A percentile compares a stretch with the other conserved stretches of the same genome.
These are phyloP conservation scores for Nidularia pulvinata DNA, from an alignment of 768 basidiomycete genomes.

Conservation along the genomic window DNA sequence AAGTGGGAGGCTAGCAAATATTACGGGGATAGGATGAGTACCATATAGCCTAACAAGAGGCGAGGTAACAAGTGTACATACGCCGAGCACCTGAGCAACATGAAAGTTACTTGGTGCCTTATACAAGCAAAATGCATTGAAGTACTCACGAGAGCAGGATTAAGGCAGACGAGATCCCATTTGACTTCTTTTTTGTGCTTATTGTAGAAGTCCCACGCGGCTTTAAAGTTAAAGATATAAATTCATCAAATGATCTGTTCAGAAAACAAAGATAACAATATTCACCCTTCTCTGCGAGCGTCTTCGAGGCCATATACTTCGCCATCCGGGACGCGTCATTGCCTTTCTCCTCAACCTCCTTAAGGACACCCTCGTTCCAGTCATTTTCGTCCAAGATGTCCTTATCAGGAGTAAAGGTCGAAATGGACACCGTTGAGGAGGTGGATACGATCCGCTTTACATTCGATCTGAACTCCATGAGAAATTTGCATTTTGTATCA, in stretches of 20 bases:
- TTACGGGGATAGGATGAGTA: too few relatives aligned
- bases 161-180: slow-evolving; percentile 54
- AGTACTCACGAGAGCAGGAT: slow-evolving; percentile 48
- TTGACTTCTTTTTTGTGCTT: slow-evolving; percentile 36
- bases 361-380: slow-evolving; percentile 58
- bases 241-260: too few relatives aligned
- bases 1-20: slow-evolving; percentile 33
- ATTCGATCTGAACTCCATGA: slow-evolving; percentile 19
- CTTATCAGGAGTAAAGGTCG: slow-evolving; percentile 18
- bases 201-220: slow-evolving; percentile 40
- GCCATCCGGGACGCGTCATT: slow-evolving; percentile 29
- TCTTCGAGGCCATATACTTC: slow-evolving; percentile 66
- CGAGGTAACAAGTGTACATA: slow-evolving; percentile 7
- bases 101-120: neutral
- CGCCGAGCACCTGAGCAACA: slow-evolving; percentile 23
- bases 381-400: slow-evolving; percentile 44
- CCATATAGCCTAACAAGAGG: too few relatives aligned
- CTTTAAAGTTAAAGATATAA: slow-evolving; percentile 12
- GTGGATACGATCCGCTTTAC: slow-evolving; percentile 74
- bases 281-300: slow-evolving; percentile 59
- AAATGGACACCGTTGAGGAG: slow-evolving; percentile 55
- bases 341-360: slow-evolving; percentile 47
- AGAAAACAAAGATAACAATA: neutral
- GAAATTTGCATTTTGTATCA: neutral
- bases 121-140: neutral